Evolutionary conservation across 2,329 filamentous ascomycete genomes (phyloP).

Genomic region (Colletotrichum australisinense): DNA sequence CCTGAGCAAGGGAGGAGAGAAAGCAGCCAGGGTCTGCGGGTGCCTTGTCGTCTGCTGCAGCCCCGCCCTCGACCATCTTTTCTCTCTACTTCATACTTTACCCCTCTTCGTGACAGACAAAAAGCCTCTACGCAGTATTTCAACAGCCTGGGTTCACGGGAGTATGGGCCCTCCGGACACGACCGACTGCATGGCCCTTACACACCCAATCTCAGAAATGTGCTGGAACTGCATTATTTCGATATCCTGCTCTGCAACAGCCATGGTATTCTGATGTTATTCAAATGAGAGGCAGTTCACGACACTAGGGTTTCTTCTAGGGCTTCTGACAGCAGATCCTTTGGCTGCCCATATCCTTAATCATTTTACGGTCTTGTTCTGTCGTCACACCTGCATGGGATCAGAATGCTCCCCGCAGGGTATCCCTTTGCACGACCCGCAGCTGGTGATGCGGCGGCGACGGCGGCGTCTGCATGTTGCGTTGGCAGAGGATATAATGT

Average conservation of each 20-base stretch:
- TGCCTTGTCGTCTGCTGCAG: slow-evolving; percentile 17
- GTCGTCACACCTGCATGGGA: slow-evolving; percentile 31
- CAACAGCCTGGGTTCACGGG: neutral
- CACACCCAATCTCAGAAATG: neutral
- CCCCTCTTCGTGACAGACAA: slow-evolving; percentile 23
- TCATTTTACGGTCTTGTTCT: slow-evolving; percentile 5
- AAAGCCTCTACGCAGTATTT: neutral
- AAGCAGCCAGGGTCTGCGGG: neutral
- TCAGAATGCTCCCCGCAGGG: slow-evolving; percentile 33
- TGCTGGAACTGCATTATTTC: neutral
- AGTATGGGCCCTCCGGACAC: neutral
- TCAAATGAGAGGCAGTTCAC: neutral
- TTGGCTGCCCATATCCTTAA: neutral
- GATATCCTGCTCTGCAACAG: neutral
- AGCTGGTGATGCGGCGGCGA: slow-evolving; percentile 28
- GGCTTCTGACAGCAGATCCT: neutral
- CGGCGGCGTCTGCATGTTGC: slow-evolving; percentile 36
- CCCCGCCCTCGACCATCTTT: slow-evolving; percentile 32
- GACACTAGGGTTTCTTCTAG: neutral
- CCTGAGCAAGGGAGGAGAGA: neutral
- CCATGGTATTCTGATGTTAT: neutral
- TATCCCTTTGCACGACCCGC: slow-evolving; percentile 29
- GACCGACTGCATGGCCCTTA: neutral
- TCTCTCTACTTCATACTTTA: slow-evolving; percentile 33
- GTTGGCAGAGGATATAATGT: slow-evolving; percentile 34